Percentiles rank a stretch among this genome's conserved stretches.
Evolutionary conservation across 805 yeast species (phyloP).

Genomic region (Ogataea methanolica): DNA sequence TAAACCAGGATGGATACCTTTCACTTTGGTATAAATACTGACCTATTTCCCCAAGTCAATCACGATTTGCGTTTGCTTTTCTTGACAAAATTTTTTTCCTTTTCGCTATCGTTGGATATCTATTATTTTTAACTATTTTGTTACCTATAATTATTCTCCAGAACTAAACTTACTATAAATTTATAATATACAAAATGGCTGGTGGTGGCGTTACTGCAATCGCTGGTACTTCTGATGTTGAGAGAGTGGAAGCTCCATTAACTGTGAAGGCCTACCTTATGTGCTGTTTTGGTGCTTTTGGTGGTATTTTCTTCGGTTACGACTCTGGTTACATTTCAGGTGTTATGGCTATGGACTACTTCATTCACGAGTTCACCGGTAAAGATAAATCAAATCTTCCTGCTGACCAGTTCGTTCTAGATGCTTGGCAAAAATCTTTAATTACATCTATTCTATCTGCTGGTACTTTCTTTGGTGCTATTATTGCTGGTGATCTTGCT

Average conservation of each 20-base stretch:
- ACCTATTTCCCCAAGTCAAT: too few relatives aligned
- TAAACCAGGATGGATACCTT: too few relatives aligned
- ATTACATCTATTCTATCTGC: slow-evolving; percentile 71
- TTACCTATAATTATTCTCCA: not conserved
- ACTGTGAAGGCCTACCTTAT: slow-evolving; percentile 32
- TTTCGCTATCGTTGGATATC: not conserved
- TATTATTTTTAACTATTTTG: not conserved
- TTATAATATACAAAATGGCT: too few relatives aligned
- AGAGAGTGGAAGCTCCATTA: slow-evolving; percentile 33
- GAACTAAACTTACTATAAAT: not conserved
- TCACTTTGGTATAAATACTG: too few relatives aligned
- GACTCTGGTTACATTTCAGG: too few relatives aligned
- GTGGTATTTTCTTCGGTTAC: slow-evolving; percentile 64
- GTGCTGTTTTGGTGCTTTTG: slow-evolving; percentile 60
- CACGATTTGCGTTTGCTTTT: too few relatives aligned
- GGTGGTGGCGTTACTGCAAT: slow-evolving; percentile 9
- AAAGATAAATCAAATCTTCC: slow-evolving; percentile 15
- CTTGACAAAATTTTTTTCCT: too few relatives aligned
- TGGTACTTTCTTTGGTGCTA: slow-evolving; percentile 69
- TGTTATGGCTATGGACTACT: slow-evolving; percentile 58
- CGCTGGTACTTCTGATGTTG: slow-evolving; percentile 9
- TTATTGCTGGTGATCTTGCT: slow-evolving; percentile 52
- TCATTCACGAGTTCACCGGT: slow-evolving; percentile 27
- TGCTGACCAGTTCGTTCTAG: slow-evolving; percentile 17
- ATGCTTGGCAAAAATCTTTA: slow-evolving; percentile 34